Conservation (phyloP, 768 basidiomycete species). For the Leccinellum luteum region DNA sequence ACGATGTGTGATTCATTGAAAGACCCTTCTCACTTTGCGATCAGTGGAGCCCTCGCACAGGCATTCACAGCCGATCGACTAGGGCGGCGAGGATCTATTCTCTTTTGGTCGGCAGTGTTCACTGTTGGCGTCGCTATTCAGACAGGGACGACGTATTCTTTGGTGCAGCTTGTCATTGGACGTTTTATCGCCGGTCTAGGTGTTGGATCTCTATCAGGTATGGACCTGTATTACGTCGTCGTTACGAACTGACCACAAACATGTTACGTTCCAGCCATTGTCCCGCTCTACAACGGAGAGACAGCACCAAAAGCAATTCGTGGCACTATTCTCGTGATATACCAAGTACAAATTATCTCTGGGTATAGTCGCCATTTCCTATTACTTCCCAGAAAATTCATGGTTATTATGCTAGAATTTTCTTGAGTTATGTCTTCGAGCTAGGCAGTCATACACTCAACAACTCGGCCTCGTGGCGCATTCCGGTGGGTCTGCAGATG, state of each 20-base stretch:
- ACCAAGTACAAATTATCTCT: slow-evolving; percentile 74
- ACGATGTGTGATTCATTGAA: neutral
- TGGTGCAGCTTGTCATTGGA: slow-evolving; percentile 70
- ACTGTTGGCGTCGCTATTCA: slow-evolving; percentile 68
- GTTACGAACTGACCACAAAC: neutral
- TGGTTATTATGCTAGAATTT: slow-evolving; percentile 44
- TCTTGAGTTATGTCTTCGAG: slow-evolving; percentile 70
- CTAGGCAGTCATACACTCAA: slow-evolving; percentile 56
- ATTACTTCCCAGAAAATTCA: neutral
- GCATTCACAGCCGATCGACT: slow-evolving; percentile 74
- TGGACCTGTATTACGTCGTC: slow-evolving; percentile 4
- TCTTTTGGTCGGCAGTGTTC: slow-evolving; percentile 75
- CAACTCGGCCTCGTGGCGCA: slow-evolving; percentile 66
- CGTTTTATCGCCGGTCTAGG: slow-evolving; percentile 75
- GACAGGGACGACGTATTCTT: slow-evolving; percentile 57
- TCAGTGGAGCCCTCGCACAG: slow-evolving; percentile 61
- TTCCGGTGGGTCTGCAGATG: slow-evolving; percentile 74
- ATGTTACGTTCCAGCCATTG: slow-evolving; percentile 39
- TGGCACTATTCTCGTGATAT: slow-evolving; percentile 69
- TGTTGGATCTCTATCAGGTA: slow-evolving; percentile 71
- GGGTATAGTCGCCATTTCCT: slow-evolving; percentile 41
- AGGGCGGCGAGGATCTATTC: slow-evolving; percentile 70
- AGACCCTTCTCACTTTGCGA: slow-evolving; percentile 1
- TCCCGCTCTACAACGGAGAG: slow-evolving; percentile 76
- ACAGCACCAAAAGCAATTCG: slow-evolving; percentile 73